Evolutionary conservation across 2,329 filamentous ascomycete species (phyloP), one percentile per base, ranked within the genome.

Genomic region (Graphiopsis chlorocephala): DNA sequence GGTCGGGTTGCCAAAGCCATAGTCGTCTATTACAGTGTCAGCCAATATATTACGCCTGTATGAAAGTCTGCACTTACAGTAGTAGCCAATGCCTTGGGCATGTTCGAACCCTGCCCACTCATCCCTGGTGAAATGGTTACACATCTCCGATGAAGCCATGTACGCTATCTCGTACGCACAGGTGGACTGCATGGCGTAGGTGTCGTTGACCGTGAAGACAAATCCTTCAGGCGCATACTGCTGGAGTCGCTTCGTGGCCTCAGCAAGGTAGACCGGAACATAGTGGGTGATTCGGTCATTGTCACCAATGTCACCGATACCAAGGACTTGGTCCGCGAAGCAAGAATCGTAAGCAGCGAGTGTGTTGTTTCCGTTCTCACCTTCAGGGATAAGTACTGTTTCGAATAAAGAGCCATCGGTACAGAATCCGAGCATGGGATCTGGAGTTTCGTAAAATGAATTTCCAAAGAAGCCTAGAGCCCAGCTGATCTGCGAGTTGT

Each of bases 51-150:
- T 25, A 3, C 20, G 38, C 17, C 26, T 2, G 23, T 31, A 45
- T n/a, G 3, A 17, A 52, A 25, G 48, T 11, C 4, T n/a, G 82
- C 79, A 66, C 77, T 42, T 29, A 62, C 60, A 80, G 72, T 77
- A 79, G 76, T 82, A 86, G 61, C 82, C 80, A 38, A 84, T 78
- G 67, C 86, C 84, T 11, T 85, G 72, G 3, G 80, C 81, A 66
- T 82, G 81, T 64, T 84, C 84, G 69, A 83, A 86, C 20, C 81
- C 82, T 23, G 77, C 73, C 84, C 84, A 86, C 70, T 86, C 84
- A 57, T 83, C 79, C 52, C 79, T 76, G 0, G 83, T 85, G 74
- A 86, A 86, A 28, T 85, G 77, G 23, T 71, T 68, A 74, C 84
- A 86, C 73, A 85, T 86, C 33, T 81, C 77, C 4, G 81, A 84